A percentile compares a stretch with the other conserved stretches of the same genome.
These are phyloP conservation scores for Colletotrichum sp. DNA, from an alignment of 2,329 filamentous ascomycete species.

Conservation along the genomic window DNA sequence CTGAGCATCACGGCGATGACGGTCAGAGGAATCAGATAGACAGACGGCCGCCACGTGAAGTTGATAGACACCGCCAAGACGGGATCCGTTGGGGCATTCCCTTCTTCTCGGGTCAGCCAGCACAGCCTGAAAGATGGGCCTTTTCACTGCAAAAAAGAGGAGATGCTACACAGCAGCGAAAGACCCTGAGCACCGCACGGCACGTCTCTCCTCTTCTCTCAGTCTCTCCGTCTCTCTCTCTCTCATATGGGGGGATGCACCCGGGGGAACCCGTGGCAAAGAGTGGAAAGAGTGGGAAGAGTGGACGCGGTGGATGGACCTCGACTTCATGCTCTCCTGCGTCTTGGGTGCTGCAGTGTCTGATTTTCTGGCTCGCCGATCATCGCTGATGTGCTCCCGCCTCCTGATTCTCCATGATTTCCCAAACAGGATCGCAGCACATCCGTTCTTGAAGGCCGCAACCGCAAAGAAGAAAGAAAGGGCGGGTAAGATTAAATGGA, in stretches of 20 bases:
- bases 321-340: not conserved
- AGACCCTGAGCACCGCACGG: not conserved
- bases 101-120: not conserved
- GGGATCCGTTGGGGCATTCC: conserved; percentile 2
- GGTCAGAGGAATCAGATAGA: not conserved
- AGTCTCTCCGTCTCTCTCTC: not conserved
- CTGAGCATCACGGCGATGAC: not conserved
- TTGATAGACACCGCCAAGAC: conserved; percentile 4
- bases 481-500: too few relatives aligned
- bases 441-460: too few relatives aligned
- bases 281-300: not conserved
- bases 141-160: not conserved
- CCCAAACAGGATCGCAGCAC: conserved; percentile 16
- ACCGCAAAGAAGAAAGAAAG: too few relatives aligned
- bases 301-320: not conserved
- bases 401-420: conserved; percentile 15
- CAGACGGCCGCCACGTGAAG: not conserved
- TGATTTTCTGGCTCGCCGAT: conserved; percentile 16
- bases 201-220: not conserved
- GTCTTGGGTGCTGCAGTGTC: not conserved
- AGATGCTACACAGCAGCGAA: not conserved
- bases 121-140: not conserved
- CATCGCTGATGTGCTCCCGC: not conserved
- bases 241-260: not conserved
- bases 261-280: not conserved